phyloP scores from a whole-genome alignment of 306 rosid genomes.

The Pyrus betulifolia region DNA sequence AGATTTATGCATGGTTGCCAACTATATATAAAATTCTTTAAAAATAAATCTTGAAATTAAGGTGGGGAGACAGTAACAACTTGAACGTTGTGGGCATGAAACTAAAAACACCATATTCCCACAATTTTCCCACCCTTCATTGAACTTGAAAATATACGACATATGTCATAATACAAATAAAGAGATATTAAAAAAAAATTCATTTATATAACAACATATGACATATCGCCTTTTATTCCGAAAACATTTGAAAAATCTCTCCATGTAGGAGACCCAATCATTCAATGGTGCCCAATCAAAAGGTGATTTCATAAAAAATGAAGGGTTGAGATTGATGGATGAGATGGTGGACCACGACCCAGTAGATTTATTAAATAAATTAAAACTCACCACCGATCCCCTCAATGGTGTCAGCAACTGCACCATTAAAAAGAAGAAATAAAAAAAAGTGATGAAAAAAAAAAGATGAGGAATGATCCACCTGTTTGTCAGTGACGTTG shows the following conservation, averaged over 20 bases:
- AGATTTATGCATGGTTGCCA: background rate
- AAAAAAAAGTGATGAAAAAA: background rate
- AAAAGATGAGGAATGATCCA: conserved; percentile 72
- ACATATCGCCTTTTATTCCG: too few species aligned
- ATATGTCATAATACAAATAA: too few species aligned
- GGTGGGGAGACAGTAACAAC: too few species aligned
- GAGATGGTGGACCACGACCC: conserved; percentile 33
- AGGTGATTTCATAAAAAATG: conserved; percentile 23
- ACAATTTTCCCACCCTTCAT: background rate
- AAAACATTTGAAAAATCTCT: too few species aligned
- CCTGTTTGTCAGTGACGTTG: conserved; percentile 98
- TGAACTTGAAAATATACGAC: too few species aligned
- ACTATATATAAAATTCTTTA: background rate
- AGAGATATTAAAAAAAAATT: too few species aligned
- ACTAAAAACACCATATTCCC: background rate
- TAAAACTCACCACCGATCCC: conserved; percentile 37
- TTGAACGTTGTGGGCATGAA: background rate
- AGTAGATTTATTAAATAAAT: conserved; percentile 35
- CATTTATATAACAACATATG: accelerated
- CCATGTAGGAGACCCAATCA: conserved; percentile 35
- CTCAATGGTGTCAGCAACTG: conserved; percentile 39
- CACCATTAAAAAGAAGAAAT: background rate
- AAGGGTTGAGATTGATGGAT: conserved; percentile 50
- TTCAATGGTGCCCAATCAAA: conserved; percentile 34
- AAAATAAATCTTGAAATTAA: too few species aligned